Base-by-base conservation (phyloP, 768 basidiomycete species). In the Russula earlei region DNA sequence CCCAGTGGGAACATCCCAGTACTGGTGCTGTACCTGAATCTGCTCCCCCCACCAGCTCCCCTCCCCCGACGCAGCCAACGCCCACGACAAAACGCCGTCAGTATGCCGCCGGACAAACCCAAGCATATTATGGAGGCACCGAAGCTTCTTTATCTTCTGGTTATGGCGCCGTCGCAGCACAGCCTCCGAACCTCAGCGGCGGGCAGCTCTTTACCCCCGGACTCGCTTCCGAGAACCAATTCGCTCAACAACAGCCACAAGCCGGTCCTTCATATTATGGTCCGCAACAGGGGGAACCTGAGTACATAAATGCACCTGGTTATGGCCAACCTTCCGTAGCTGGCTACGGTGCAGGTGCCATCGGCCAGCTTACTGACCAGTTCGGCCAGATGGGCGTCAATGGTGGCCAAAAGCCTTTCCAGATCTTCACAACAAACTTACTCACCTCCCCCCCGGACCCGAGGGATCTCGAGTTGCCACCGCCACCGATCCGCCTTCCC, bases 361-460 rank as follows among this genome's bases (percentile, higher is more conserved):
- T 90, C 38, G 82, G 81, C 62, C 77, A 80, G 37, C 72, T 97
- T 62, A 73, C 87, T 3, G 83, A 85, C 62, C 92, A 96, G 69
- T 96, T 98, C 65, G 75, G 83, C 27, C 82, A 87, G 70, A 94
- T 97, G 94, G 84, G 85, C 44, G 71, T 97, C 36, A 66, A 61
- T 46, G 61, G 58, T 27, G 82, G 81, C n/a, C 82, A 82, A 68
- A 88, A 85, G 66, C 82, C 81, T 43, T 82, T 87, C 65, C 80
- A 83, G 56, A 77, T 94, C 42, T 81, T 84, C 68, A 96, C 92
- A 1, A 81, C 90, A 56, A 98, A 98, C 74, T 78, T 99, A 46
- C 82, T 98, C 67, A 91, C 91, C 2, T 84, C 88, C 36, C 91
- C 92, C 31, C 90, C 94, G 25, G 92, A 98, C 67, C 93, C 95